These are phyloP conservation scores for Colletotrichum tanaceti DNA, from an alignment of 2,329 filamentous ascomycete genomes.

Conservation along the genomic window DNA sequence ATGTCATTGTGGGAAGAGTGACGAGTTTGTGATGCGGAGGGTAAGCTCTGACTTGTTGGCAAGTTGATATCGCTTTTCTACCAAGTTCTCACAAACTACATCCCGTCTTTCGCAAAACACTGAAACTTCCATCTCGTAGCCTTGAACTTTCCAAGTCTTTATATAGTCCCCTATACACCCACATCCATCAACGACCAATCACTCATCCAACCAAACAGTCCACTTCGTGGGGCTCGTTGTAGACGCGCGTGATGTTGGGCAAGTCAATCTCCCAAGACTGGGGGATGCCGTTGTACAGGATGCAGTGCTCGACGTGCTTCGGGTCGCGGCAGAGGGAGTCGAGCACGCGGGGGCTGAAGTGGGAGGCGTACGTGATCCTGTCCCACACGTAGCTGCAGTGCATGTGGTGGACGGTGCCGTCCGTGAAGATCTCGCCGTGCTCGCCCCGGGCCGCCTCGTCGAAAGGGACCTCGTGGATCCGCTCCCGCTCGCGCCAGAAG, in stretches of 20 bases:
- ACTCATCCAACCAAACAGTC: constrained; percentile 23
- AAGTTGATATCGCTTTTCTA: too few relatives aligned
- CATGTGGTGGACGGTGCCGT: constrained; percentile 32
- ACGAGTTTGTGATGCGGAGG: too few relatives aligned
- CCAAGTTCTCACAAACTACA: too few relatives aligned
- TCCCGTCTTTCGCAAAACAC: too few relatives aligned
- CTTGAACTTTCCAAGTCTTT: too few relatives aligned
- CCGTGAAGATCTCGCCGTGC: constrained; percentile 31
- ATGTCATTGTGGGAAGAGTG: too few relatives aligned
- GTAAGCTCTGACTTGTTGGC: too few relatives aligned
- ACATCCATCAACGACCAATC: too few relatives aligned
- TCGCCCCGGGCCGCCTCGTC: constrained; percentile 29
- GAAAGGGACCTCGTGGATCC: constrained; percentile 28
- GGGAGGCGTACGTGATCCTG: constrained; percentile 31
- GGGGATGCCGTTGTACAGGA: constrained; percentile 30
- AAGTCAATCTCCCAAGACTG: constrained; percentile 35
- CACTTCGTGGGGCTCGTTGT: constrained; percentile 30
- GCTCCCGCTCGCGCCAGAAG: constrained; percentile 30
- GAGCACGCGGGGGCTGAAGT: constrained; percentile 26
- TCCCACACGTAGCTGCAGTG: constrained; percentile 37
- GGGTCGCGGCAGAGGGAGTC: constrained; percentile 33
- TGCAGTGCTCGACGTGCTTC: constrained; percentile 32
- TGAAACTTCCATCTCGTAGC: too few relatives aligned
- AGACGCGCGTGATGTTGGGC: constrained; percentile 32
- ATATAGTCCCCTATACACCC: too few relatives aligned